phyloP scores from a whole-genome alignment of 768 basidiomycete species.

The Chalciporus sphaerocephalus region DNA sequence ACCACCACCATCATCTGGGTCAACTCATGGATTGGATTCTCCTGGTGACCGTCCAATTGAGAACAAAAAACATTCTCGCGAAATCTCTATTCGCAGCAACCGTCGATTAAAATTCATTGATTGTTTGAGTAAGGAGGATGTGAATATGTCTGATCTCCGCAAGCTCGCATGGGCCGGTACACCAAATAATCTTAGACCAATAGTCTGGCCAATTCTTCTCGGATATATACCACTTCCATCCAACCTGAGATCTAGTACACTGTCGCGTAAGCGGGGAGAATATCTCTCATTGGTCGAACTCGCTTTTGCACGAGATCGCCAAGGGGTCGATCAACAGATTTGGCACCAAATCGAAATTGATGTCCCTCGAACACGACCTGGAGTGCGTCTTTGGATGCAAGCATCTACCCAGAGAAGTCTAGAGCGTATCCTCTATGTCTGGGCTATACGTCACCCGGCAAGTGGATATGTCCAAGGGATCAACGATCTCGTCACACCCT shows the following conservation, averaged over 20 bases:
- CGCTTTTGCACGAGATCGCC: slow-evolving; percentile 82
- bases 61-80: slow-evolving; percentile 61
- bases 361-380: slow-evolving; percentile 91
- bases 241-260: slow-evolving; percentile 65
- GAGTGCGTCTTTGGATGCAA: slow-evolving; percentile 88
- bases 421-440: slow-evolving; percentile 94
- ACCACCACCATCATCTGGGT: slow-evolving; percentile 4
- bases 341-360: slow-evolving; percentile 99
- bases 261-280: slow-evolving; percentile 88
- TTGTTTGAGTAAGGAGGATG: slow-evolving; percentile 69
- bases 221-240: slow-evolving; percentile 89
- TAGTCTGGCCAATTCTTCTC: slow-evolving; percentile 92
- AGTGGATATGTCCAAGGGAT: slow-evolving; percentile 99
- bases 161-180: slow-evolving; percentile 96
- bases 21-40: slow-evolving; percentile 7
- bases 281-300: slow-evolving; percentile 86
- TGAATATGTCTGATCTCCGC: slow-evolving; percentile 81
- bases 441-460: slow-evolving; percentile 98
- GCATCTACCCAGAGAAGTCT: slow-evolving; percentile 84
- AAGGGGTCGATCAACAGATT: slow-evolving; percentile 89
- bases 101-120: slow-evolving; percentile 78
- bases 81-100: slow-evolving; percentile 74
- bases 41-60: slow-evolving; percentile 25
- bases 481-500: slow-evolving; percentile 96
- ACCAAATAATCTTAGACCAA: slow-evolving; percentile 78